Evolutionary conservation across 2,329 filamentous ascomycete genomes (phyloP).

Genomic region (Fusarium sulawesiense): DNA sequence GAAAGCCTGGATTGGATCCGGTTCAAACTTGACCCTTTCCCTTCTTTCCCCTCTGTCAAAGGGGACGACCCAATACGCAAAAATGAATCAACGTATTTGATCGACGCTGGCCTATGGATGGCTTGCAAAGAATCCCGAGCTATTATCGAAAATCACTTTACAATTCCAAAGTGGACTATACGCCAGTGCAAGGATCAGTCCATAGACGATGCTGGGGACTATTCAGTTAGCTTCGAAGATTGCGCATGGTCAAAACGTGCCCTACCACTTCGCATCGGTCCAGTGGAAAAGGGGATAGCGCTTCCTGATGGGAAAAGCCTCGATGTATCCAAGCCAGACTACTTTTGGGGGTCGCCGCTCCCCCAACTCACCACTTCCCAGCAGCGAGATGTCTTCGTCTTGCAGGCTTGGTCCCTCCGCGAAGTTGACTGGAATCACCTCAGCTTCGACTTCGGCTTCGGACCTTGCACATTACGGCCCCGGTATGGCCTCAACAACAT

Average conservation of each 20-base stretch:
- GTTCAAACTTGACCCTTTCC: neutral
- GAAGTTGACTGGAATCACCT: neutral
- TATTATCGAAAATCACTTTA: constrained; percentile 3
- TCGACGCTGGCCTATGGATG: constrained; percentile 22
- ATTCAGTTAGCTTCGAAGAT: no score
- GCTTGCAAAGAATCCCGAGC: constrained; percentile 14
- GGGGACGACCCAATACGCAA: neutral
- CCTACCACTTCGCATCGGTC: no score
- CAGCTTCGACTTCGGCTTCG: neutral
- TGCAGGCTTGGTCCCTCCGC: neutral
- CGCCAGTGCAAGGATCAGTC: neutral
- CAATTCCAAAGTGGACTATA: no score
- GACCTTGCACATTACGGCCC: neutral
- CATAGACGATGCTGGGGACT: neutral
- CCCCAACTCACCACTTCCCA: constrained; percentile 6
- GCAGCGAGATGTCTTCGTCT: constrained; percentile 13
- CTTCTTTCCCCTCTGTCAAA: neutral
- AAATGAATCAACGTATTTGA: constrained; percentile 4
- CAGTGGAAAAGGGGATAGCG: no score
- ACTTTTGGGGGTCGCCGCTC: neutral
- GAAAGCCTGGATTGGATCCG: no score
- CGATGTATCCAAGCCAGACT: neutral
- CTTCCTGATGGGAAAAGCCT: neutral
- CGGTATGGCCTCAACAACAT: neutral
- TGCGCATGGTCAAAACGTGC: no score